phyloP scores from a whole-genome alignment of 2,329 filamentous ascomycete genomes.

The Hymenoscyphus fructigenus region DNA sequence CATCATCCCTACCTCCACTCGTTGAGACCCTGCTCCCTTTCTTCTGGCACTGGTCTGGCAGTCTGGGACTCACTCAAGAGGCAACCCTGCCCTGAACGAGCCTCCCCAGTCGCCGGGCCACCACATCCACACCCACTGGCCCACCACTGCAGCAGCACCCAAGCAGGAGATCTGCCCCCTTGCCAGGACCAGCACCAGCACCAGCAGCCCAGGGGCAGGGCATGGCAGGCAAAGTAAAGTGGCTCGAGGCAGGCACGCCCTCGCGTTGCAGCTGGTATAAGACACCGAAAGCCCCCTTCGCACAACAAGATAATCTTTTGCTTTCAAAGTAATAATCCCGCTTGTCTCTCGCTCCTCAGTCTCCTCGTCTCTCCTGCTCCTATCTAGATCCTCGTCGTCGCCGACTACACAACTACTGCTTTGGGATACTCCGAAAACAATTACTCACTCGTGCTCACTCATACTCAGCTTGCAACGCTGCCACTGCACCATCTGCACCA shows the following conservation, averaged over 20 bases:
- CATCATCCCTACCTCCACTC: conserved; percentile 21
- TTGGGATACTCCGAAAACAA: background rate
- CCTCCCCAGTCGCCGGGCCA: conserved; percentile 21
- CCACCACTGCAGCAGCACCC: background rate
- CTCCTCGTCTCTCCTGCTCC: background rate
- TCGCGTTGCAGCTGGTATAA: conserved; percentile 32
- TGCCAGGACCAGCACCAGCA: conserved; percentile 16
- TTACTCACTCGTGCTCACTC: conserved; percentile 12
- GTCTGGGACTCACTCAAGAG: background rate
- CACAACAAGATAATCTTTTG: conserved; percentile 23
- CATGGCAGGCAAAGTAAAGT: conserved; percentile 4
- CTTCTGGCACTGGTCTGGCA: background rate
- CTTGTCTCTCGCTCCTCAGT: conserved; percentile 17
- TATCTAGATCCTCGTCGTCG: background rate
- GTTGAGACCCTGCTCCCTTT: background rate
- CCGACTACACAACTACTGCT: background rate
- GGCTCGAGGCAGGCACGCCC: conserved; percentile 23
- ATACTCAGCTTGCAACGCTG: conserved; percentile 12
- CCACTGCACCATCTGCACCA: background rate
- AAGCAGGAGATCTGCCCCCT: conserved; percentile 29
- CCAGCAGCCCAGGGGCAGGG: conserved; percentile 4
- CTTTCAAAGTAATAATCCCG: conserved; percentile 12
- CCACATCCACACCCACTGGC: conserved; percentile 20
- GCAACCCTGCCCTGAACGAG: background rate
- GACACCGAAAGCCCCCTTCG: conserved; percentile 32